These are phyloP conservation scores for Solanum acaule DNA, from an alignment of 257 asterid species.

Conservation along the genomic window DNA sequence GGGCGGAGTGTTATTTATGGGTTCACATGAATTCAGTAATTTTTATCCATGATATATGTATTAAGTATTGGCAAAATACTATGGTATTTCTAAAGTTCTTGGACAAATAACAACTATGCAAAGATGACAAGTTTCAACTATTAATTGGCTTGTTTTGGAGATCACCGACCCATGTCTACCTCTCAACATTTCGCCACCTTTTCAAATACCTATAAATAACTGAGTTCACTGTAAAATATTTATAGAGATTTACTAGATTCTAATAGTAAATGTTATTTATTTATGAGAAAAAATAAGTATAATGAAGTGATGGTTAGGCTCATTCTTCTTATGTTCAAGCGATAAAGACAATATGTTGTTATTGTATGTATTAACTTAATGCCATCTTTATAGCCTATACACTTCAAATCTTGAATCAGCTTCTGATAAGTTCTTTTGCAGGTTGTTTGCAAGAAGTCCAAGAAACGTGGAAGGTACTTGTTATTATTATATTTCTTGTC, in stretches of 20 bases:
- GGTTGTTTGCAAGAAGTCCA: slow-evolving; percentile 2
- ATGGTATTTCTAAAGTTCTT: not conserved
- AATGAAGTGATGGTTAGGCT: not conserved
- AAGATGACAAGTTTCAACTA: not conserved
- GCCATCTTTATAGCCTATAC: not conserved
- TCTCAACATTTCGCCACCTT: not conserved
- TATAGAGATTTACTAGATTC: not conserved
- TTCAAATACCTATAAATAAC: not conserved
- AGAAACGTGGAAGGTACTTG: slow-evolving; percentile 8
- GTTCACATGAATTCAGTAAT: not conserved
- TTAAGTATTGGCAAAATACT: not conserved
- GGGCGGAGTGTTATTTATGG: not conserved
- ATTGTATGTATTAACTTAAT: not conserved
- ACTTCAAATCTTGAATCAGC: not conserved
- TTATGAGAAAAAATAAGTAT: not conserved
- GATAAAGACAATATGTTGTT: not conserved
- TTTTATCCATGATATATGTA: not conserved
- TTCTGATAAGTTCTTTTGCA: not conserved
- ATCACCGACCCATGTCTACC: not conserved
- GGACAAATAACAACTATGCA: not conserved
- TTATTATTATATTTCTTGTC: not conserved
- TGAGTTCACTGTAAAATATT: not conserved
- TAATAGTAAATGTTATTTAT: not conserved
- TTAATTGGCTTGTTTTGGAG: not conserved
- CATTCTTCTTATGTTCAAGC: not conserved